Base-by-base conservation (phyloP, 2,329 filamentous ascomycete genomes). In the Colletotrichum noveboracense region DNA sequence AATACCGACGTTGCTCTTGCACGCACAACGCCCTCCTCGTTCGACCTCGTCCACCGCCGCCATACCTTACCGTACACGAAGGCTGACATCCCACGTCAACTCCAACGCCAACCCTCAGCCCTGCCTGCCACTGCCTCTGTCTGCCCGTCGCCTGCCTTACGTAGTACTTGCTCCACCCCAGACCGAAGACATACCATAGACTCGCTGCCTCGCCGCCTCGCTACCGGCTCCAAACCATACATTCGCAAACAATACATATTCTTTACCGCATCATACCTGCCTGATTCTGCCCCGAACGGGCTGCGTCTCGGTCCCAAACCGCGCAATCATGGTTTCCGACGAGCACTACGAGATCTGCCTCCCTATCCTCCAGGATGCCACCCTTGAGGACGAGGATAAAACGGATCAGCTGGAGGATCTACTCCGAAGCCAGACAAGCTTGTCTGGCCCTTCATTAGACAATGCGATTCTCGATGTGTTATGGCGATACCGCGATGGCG, bases 341-440 rank as follows among this genome's bases (percentile, higher is more conserved):
- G 93, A 96, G 80, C 93, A 96, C 71, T 98, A 97, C 88, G 96
- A 98, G 80, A 91, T 97, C 81, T 98, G 96, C 85, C 92, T 97
- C 83, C 95, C 95, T 68, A 91, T 98, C 82, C 91, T 99, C 78
- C 93, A 97, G 87, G 94, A 98, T 86, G 87, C 92, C 74, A 89
- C 90, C 71, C 89, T 98, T 77, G 95, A 98, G 80, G 97, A 98
- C 78, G 97, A 99, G 86, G 96, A 98, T 82, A 98, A 97, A 89
- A 96, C 95, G 65, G 96, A 98, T 85, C 94, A 92, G 86, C 89
- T 78, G 69, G 96, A 98, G 86, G 94, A 96, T 79, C 89, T 98
- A 69, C 89, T 98, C 80, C 93, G 93, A 85, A 93, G 93, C 79
- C 93, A 96, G 86, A 96, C 95, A 9, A 90, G 89, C 34, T 88